phyloP scores from a whole-genome alignment of 192 early-diverging fungal species.

The Gonapodya sp. region DNA sequence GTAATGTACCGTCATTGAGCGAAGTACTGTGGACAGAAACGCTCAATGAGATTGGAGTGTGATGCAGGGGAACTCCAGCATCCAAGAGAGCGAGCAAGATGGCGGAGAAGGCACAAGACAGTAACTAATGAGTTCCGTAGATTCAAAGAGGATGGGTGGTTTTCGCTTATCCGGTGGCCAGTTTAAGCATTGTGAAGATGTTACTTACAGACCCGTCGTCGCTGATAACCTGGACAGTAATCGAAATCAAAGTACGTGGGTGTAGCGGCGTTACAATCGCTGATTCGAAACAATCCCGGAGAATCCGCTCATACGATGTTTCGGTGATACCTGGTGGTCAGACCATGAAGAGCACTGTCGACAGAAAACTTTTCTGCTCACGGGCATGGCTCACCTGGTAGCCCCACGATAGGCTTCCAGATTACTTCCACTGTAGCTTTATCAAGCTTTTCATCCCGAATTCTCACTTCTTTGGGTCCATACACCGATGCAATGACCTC shows the following conservation, averaged over 20 bases:
- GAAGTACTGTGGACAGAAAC: neutral
- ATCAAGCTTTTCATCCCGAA: conserved; percentile 84
- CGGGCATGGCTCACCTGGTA: conserved; percentile 27
- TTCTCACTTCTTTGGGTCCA: conserved; percentile 77
- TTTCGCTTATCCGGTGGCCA: no score
- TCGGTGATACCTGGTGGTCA: conserved; percentile 46
- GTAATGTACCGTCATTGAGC: neutral
- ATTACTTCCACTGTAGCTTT: conserved; percentile 75
- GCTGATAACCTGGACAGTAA: conserved; percentile 74
- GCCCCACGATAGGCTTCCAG: conserved; percentile 56
- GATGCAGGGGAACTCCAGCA: conserved; percentile 68
- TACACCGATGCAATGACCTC: conserved; percentile 68
- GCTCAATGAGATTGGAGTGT: neutral
- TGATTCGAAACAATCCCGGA: conserved; percentile 67
- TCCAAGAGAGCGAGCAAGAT: conserved; percentile 75
- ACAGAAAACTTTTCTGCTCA: neutral
- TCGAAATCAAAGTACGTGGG: conserved; percentile 77
- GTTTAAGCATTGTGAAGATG: no score
- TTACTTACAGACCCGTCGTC: conserved; percentile 76
- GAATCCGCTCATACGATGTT: conserved; percentile 53
- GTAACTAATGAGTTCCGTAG: conserved; percentile 31
- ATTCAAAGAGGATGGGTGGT: no score
- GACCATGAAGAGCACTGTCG: neutral
- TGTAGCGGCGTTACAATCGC: conserved; percentile 67
- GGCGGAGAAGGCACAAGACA: conserved; percentile 76